Evolutionary conservation across 2,329 filamentous ascomycete species (phyloP).

Genomic region (Penicillium sp.): DNA sequence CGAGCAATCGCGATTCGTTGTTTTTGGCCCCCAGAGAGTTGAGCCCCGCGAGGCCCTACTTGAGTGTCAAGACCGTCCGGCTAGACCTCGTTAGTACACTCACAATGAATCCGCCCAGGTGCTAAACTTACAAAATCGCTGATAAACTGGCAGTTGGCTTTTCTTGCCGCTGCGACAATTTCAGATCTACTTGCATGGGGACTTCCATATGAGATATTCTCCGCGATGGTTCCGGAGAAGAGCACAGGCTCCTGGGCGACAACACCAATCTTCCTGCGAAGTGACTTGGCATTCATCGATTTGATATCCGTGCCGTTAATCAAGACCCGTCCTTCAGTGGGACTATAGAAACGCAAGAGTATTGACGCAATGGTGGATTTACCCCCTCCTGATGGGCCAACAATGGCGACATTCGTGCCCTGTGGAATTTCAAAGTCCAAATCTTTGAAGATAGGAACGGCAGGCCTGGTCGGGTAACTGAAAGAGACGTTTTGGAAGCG

Average conservation of each 20-base stretch:
- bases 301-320: conserved; percentile 86
- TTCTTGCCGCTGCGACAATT: conserved; percentile 82
- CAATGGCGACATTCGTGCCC: conserved; percentile 93
- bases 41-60: conserved; percentile 88
- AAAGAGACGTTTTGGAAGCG: conserved; percentile 85
- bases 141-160: conserved; percentile 96
- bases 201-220: conserved; percentile 90
- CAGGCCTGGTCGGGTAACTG: conserved; percentile 90
- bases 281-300: conserved; percentile 88
- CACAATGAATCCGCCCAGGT: not conserved
- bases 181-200: conserved; percentile 78
- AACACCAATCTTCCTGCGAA: conserved; percentile 90
- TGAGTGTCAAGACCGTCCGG: conserved; percentile 94
- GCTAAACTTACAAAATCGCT: conserved; percentile 74
- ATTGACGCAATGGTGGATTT: conserved; percentile 96
- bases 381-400: conserved; percentile 92
- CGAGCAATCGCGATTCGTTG: conserved; percentile 97
- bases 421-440: conserved; percentile 90
- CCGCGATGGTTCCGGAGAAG: conserved; percentile 76
- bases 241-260: conserved; percentile 95
- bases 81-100: conserved; percentile 39
- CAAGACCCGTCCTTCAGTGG: conserved; percentile 74
- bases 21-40: conserved; percentile 95
- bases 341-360: conserved; percentile 87
- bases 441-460: conserved; percentile 87